Base-by-base conservation (phyloP, 768 basidiomycete genomes). In the Suillus paluster region DNA sequence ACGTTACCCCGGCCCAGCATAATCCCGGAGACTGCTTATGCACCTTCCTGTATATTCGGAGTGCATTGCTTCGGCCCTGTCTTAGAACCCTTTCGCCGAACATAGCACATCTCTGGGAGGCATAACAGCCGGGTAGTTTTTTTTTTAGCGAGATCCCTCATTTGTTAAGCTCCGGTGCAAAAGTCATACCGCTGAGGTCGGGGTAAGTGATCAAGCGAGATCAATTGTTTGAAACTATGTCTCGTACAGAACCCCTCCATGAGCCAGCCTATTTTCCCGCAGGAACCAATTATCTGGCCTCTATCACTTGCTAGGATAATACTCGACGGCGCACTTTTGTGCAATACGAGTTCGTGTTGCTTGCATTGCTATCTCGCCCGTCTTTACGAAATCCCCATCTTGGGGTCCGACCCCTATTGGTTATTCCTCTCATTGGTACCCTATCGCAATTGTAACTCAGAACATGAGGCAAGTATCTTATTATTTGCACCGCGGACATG, bases 161-260 rank as follows among this genome's bases (percentile, higher is more conserved):
- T 30, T 58, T 63, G 30, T 30, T 19, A 41, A 67, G n/a, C 59
- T 21, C 39, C 23, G 11, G 36, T 38, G 46, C 5, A 30, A 46
- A 45, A 19, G 42, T 12, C 38, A 65, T 33, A 41, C 34, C 23
- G 25, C 12, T 27, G 19, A 63, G 15, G 2, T 12, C 42, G 25
- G 15, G 15, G 17, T 25, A 25, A 15, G 23, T 49, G 9, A 7
- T 48, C 46, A 9, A 25, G 15, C 8, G 25, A 17, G 53, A 10
- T 30, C 6, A 30, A 30, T 30, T 30, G 30, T 6, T 30, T n/a
- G n/a, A 30, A 25, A 23, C 23, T 46, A 46, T 25, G 15, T 30
- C 6, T 30, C 30, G 30, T 6, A 6, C 30, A 30, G 30, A 30
- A 30, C 30, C 30, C 6, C 30, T 3, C 30, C 30, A 30, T 15